These are phyloP conservation scores for Xerocomus amazonicus DNA, from an alignment of 1,284 basidiomycete genomes.

Conservation along the genomic window DNA sequence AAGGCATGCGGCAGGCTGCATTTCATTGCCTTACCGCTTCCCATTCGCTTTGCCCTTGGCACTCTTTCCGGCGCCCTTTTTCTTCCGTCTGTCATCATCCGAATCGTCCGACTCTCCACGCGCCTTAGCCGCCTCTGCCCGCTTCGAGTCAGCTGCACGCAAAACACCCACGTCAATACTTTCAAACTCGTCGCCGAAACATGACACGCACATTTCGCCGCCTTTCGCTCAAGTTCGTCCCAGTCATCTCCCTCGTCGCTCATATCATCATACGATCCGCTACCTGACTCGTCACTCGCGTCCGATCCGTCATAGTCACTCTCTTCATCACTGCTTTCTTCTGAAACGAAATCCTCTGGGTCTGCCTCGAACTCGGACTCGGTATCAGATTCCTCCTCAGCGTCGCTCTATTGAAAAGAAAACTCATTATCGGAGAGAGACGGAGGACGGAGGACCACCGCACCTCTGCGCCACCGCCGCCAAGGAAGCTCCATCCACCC, in stretches of 20 bases:
- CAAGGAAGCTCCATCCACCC: conserved; percentile 96
- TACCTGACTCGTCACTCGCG: conserved; percentile 63
- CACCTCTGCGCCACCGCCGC: conserved; percentile 69
- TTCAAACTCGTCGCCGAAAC: too few species aligned
- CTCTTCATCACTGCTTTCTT: conserved; percentile 50
- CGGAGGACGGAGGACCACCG: conserved; percentile 13
- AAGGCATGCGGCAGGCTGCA: too few species aligned
- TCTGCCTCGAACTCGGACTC: conserved; percentile 83
- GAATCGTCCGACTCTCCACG: too few species aligned
- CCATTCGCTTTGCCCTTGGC: too few species aligned
- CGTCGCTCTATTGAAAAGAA: conserved; percentile 50
- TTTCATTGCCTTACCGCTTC: too few species aligned
- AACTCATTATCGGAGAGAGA: conserved; percentile 1
- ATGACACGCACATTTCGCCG: too few species aligned
- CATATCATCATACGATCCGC: conserved; percentile 63
- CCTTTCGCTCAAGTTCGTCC: conserved; percentile 95
- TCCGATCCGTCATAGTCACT: conserved; percentile 61
- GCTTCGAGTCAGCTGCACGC: too few species aligned
- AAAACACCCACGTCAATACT: too few species aligned
- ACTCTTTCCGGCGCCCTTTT: too few species aligned
- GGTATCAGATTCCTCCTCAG: conserved; percentile 63
- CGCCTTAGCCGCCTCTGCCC: too few species aligned
- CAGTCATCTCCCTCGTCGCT: conserved; percentile 90
- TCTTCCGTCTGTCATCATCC: too few species aligned
- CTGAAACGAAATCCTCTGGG: conserved; percentile 49